These are phyloP conservation scores for Cladophialophora exuberans DNA, from an alignment of 2,329 filamentous ascomycete species.

Conservation along the genomic window DNA sequence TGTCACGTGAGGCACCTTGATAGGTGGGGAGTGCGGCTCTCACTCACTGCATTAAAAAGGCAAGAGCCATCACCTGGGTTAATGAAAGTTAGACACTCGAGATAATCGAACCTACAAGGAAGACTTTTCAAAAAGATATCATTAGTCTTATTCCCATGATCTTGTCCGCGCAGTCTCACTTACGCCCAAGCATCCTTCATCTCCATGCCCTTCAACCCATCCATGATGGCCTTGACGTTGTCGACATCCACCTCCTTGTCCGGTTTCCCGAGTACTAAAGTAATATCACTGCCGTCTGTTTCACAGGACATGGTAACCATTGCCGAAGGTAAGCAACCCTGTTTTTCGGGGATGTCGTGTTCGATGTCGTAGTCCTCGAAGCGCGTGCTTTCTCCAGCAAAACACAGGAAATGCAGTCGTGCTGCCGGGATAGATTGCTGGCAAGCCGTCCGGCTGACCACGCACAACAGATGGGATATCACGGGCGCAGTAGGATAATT, in stretches of 20 bases:
- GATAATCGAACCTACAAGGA: no score
- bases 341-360: conserved; percentile 41
- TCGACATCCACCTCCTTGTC: conserved; percentile 19
- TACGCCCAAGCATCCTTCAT: conserved; percentile 6
- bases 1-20: no score
- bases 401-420: conserved; percentile 43
- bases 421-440: conserved; percentile 45
- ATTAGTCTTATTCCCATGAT: no score
- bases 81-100: no score
- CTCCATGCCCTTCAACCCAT: conserved; percentile 17
- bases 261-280: conserved; percentile 23
- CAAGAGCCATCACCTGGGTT: no score
- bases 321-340: conserved; percentile 48
- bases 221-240: conserved; percentile 16
- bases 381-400: conserved; percentile 41
- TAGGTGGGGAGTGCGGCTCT: no score
- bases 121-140: no score
- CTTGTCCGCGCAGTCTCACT: no score
- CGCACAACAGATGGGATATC: conserved; percentile 29
- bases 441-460: conserved; percentile 34
- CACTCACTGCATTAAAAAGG: no score
- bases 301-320: conserved; percentile 42
- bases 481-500: conserved; percentile 39
- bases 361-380: conserved; percentile 50
- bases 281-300: conserved; percentile 27